phyloP scores from a whole-genome alignment of 2,329 filamentous ascomycete genomes.

The Phialemoniopsis sp. region DNA sequence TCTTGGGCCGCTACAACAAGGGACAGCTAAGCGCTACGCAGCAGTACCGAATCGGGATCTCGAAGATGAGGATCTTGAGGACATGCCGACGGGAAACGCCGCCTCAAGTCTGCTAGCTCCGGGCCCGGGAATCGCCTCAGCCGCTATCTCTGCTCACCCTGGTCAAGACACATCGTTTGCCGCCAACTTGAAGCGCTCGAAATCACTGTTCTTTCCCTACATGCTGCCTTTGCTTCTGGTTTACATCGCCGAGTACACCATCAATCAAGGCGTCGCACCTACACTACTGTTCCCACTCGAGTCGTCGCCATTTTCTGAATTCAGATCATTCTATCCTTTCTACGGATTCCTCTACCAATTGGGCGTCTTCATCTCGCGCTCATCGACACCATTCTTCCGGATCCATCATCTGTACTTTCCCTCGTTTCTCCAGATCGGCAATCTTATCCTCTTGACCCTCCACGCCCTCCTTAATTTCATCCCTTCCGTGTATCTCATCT shows the following conservation, averaged over 20 bases:
- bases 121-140: conserved; percentile 30
- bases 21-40: conserved; percentile 47
- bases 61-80: conserved; percentile 26
- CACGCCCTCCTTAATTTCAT: conserved; percentile 81
- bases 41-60: conserved; percentile 39
- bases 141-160: conserved; percentile 26
- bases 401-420: conserved; percentile 79
- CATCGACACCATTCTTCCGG: conserved; percentile 82
- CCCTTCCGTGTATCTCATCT: conserved; percentile 82
- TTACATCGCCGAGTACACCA: conserved; percentile 94
- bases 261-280: conserved; percentile 91
- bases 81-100: conserved; percentile 26
- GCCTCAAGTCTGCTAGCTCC: conserved; percentile 46
- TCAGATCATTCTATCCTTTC: conserved; percentile 87
- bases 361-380: conserved; percentile 91
- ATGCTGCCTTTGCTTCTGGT: conserved; percentile 92
- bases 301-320: conserved; percentile 73
- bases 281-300: conserved; percentile 82
- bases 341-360: conserved; percentile 94
- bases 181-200: conserved; percentile 61
- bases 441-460: conserved; percentile 66
- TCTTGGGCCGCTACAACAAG: conserved; percentile 54
- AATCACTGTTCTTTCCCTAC: conserved; percentile 67
- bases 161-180: conserved; percentile 20
- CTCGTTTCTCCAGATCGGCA: conserved; percentile 75